Base-by-base conservation (phyloP, 2,329 filamentous ascomycete genomes). In the Fusarium papillatum region DNA sequence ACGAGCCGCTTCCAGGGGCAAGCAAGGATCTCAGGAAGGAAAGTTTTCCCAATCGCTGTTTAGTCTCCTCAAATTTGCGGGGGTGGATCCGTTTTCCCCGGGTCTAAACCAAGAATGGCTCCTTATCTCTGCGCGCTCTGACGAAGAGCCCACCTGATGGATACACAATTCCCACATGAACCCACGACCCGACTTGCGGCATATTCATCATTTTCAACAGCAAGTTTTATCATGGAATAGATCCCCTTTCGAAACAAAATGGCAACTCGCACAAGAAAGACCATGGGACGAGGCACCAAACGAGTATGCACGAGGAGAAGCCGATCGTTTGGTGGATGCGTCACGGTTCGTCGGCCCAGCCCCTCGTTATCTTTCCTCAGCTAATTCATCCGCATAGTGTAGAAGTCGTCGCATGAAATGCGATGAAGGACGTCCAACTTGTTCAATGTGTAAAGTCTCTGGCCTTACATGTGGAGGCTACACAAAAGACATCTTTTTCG, bases 401-500 rank as follows among this genome's bases (percentile, higher is more conserved):
- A 67, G 75, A 14, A 66, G 64, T 24, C 74, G 75, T 39, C 75
- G 75, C 7, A 66, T 76, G 17, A 76, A 76, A 29, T 76, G 75
- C 7, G 75, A 76, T 13, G 74, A 76, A 36, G 60, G 39, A 0
- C 74, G 66, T 14, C 75, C 75, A 1, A 48, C 22, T 4, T 76
- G 75, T 4, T 73, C 74, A 1, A 70, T 76, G 69, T 76, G 75
- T 3, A 43, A 31, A 4, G 57, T 73, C 2, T 48, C 53, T 0
- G 72, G 64, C 7, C 26, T 75, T 5, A n/a, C 69, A 9, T 76
- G 75, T 3, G 75, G 75, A 1, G 75, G 75, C 0, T 76, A 76
- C 14, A 62, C 7, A 11, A 76, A 75, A 34, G 72, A 72, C 10
- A 66, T 76, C n/a, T 70, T 77, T 29, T 76, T 76, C 9, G 72